phyloP scores from a whole-genome alignment of 2,329 filamentous ascomycete species.

The Plectosphaerella sp. region DNA sequence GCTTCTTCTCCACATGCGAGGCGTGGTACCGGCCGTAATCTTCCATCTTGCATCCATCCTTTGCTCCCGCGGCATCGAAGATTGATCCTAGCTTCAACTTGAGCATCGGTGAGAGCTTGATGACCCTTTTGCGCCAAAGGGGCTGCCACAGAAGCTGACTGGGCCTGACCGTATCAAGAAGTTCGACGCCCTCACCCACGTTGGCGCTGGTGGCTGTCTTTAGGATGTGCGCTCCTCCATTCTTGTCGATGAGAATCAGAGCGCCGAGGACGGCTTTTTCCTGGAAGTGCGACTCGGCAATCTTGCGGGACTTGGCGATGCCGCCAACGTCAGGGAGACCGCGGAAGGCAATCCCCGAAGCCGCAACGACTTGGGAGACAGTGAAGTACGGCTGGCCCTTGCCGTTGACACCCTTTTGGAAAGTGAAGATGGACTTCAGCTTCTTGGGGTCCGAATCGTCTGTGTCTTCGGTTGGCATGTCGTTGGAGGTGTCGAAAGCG shows the following conservation, averaged over 20 bases:
- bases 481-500: neutral
- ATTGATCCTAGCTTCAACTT: slow-evolving; percentile 20
- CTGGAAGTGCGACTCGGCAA: neutral
- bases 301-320: neutral
- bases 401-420: neutral
- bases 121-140: slow-evolving; percentile 23
- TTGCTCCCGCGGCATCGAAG: slow-evolving; percentile 17
- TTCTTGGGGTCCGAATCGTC: neutral
- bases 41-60: neutral
- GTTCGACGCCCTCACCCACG: neutral
- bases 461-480: neutral
- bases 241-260: neutral
- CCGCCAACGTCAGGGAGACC: neutral
- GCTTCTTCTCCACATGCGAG: slow-evolving; percentile 34
- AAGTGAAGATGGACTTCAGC: neutral
- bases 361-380: neutral
- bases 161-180: neutral
- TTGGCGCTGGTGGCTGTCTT: neutral
- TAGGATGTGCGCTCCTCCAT: neutral
- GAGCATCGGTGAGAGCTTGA: slow-evolving; percentile 22
- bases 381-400: neutral
- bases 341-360: neutral
- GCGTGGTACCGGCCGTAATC: slow-evolving; percentile 15
- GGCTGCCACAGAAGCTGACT: slow-evolving; percentile 16
- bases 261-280: neutral